Percentiles rank a stretch among this genome's conserved stretches.
These are phyloP conservation scores for Cicer pinnatifidum DNA, from an alignment of 306 rosid genomes.

Conservation along the genomic window DNA sequence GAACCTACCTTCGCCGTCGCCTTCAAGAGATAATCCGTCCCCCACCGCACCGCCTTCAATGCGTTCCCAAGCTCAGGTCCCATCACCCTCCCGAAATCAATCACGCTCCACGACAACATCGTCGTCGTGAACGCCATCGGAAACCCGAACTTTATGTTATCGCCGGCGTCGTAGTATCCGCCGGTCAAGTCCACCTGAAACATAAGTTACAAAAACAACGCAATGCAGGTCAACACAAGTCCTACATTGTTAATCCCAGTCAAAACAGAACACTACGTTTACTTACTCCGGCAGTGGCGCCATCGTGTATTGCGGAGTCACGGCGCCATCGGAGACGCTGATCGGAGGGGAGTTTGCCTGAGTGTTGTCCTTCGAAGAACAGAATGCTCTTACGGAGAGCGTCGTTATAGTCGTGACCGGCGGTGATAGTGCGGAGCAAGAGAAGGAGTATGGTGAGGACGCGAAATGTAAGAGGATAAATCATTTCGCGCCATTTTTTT, in stretches of 20 bases:
- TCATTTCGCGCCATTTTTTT: slow-evolving; percentile 51
- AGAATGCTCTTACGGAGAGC: slow-evolving; percentile 90
- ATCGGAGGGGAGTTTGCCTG: slow-evolving; percentile 79
- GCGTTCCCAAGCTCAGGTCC: slow-evolving; percentile 79
- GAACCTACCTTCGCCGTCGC: slow-evolving; percentile 69
- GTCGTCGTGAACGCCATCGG: slow-evolving; percentile 98
- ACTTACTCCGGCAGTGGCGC: slow-evolving; percentile 73
- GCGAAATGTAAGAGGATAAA: slow-evolving; percentile 46
- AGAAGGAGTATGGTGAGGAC: slow-evolving; percentile 47
- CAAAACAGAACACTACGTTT: neutral
- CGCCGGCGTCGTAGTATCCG: slow-evolving; percentile 98
- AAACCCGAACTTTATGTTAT: slow-evolving; percentile 90
- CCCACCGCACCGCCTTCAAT: slow-evolving; percentile 78
- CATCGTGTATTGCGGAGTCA: slow-evolving; percentile 88
- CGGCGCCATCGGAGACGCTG: slow-evolving; percentile 93
- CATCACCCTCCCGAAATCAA: slow-evolving; percentile 82
- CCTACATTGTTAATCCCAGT: neutral
- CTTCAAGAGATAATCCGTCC: slow-evolving; percentile 77
- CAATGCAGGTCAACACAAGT: slow-evolving; percentile 38
- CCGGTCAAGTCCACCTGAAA: slow-evolving; percentile 82
- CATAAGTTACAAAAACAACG: neutral
- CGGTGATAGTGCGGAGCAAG: slow-evolving; percentile 46
- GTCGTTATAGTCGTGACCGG: slow-evolving; percentile 72
- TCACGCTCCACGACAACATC: slow-evolving; percentile 84
- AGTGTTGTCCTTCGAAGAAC: slow-evolving; percentile 99